phyloP scores from a whole-genome alignment of 257 asterid species.

The Salvia splendens region DNA sequence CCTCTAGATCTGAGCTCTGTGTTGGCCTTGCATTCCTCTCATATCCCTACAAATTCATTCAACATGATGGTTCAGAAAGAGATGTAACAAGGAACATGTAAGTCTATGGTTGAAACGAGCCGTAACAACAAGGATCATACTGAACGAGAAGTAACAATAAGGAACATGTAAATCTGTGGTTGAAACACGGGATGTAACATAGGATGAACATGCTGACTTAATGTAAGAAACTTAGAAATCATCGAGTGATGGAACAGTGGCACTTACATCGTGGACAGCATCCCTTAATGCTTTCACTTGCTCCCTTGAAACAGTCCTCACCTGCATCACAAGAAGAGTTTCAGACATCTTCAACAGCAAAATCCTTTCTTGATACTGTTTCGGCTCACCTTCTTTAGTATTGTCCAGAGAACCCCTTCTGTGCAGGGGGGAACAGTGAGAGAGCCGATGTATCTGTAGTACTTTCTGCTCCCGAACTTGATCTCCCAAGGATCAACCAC shows the following conservation, averaged over 20 bases:
- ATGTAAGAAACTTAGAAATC: neutral
- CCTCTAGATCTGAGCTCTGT: conserved; percentile 30
- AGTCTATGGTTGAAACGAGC: neutral
- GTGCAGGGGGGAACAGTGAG: conserved; percentile 88
- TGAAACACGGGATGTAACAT: neutral
- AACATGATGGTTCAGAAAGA: neutral
- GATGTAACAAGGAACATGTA: neutral
- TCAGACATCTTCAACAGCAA: neutral
- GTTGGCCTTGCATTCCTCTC: conserved; percentile 59
- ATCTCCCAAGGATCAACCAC: conserved; percentile 47
- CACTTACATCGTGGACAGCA: conserved; percentile 74
- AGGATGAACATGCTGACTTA: neutral
- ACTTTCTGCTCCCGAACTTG: conserved; percentile 54
- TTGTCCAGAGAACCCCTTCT: conserved; percentile 75
- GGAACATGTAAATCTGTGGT: neutral
- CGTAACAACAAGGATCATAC: neutral
- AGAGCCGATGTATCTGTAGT: conserved; percentile 73
- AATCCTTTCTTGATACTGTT: neutral
- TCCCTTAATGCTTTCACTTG: conserved; percentile 52
- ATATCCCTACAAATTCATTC: conserved; percentile 37
- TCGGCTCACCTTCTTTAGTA: conserved; percentile 51
- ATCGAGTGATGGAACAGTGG: neutral
- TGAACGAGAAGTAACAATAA: no score
- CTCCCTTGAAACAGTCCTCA: conserved; percentile 61
- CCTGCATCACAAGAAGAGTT: conserved; percentile 36